These are phyloP conservation scores for Neonectria coccinea DNA, from an alignment of 2,329 filamentous ascomycete genomes.

Conservation along the genomic window DNA sequence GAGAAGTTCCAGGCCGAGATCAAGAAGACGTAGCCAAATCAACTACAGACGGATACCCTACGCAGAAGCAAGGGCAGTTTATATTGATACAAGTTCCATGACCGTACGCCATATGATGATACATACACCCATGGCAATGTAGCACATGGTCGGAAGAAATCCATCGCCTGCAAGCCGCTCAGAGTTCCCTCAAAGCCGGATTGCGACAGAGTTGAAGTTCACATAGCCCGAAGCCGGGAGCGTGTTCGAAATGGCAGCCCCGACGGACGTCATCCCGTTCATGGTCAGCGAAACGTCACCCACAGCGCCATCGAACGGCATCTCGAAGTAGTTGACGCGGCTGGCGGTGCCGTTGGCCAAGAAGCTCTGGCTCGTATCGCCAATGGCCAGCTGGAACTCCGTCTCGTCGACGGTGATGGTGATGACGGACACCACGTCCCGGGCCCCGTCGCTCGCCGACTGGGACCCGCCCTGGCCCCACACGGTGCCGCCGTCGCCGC, in stretches of 20 bases:
- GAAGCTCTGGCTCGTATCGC: slow-evolving; percentile 36
- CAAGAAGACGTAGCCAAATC: slow-evolving; percentile 52
- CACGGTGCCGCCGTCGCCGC: slow-evolving; percentile 48
- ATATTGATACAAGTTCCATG: neutral
- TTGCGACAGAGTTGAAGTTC: slow-evolving; percentile 42
- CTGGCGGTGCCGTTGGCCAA: slow-evolving; percentile 29
- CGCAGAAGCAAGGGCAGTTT: neutral
- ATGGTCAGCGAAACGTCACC: slow-evolving; percentile 37
- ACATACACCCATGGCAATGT: neutral
- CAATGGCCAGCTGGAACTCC: slow-evolving; percentile 48
- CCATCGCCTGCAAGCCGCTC: neutral
- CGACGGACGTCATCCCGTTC: slow-evolving; percentile 31
- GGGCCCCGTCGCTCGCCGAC: slow-evolving; percentile 37
- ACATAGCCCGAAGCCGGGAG: slow-evolving; percentile 36
- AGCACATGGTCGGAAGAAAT: neutral
- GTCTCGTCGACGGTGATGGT: slow-evolving; percentile 44
- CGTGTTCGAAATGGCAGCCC: slow-evolving; percentile 31
- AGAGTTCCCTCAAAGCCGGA: slow-evolving; percentile 23
- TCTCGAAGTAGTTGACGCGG: slow-evolving; percentile 39
- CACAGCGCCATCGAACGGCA: slow-evolving; percentile 34
- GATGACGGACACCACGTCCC: slow-evolving; percentile 52
- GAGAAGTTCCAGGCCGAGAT: slow-evolving; percentile 66
- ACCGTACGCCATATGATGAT: neutral
- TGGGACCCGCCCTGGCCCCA: slow-evolving; percentile 44
- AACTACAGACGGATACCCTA: neutral